These are phyloP conservation scores for Geotrichum aggregatum DNA, from an alignment of 1,139 yeast species.

Conservation along the genomic window DNA sequence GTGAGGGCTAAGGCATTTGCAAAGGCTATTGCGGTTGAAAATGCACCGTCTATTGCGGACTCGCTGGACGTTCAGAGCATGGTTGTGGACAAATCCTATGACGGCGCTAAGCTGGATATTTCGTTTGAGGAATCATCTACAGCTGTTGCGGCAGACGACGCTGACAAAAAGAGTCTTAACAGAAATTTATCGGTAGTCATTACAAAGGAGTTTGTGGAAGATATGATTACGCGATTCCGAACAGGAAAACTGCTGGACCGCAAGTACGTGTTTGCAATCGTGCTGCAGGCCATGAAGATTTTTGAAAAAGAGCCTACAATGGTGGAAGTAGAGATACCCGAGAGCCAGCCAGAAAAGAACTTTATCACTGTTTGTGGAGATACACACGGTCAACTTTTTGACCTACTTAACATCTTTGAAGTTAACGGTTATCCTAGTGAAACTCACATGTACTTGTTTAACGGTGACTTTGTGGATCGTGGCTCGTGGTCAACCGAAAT, in stretches of 20 bases:
- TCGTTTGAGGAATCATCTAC: conserved; percentile 35
- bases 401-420: conserved; percentile 72
- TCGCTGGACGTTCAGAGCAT: conserved; percentile 46
- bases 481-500: conserved; percentile 99
- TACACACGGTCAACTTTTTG: conserved; percentile 95
- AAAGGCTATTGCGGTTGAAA: conserved; percentile 75
- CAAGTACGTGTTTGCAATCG: conserved; percentile 77
- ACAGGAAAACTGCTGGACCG: conserved; percentile 71
- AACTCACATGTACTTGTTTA: conserved; percentile 75
- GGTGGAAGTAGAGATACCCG: conserved; percentile 57
- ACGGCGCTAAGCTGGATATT: conserved; percentile 58
- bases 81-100: conserved; percentile 55
- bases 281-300: conserved; percentile 65
- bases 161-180: conserved; percentile 23
- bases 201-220: conserved; percentile 54
- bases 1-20: conserved; percentile 78
- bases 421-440: conserved; percentile 65
- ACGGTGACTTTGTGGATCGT: conserved; percentile 96
- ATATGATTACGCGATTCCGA: conserved; percentile 66
- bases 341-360: conserved; percentile 29
- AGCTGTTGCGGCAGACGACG: conserved; percentile 18
- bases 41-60: conserved; percentile 45
- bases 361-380: conserved; percentile 87
- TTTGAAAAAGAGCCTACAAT: conserved; percentile 66
- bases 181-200: conserved; percentile 29